Conservation (phyloP, 768 basidiomycete genomes). For the Coprinopsis marcescibilis region DNA sequence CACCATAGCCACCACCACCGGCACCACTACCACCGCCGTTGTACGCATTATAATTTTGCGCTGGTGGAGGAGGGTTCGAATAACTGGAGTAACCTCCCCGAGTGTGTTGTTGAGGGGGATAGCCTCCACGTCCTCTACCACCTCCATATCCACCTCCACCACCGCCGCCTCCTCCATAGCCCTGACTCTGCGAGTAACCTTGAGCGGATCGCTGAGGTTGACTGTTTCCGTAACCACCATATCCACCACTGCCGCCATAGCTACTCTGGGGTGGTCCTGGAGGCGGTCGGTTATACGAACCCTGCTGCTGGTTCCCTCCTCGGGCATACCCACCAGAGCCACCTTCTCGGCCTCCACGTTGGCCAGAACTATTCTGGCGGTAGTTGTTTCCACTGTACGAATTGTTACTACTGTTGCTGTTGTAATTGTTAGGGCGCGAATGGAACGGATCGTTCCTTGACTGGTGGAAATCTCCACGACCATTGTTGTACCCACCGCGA, state of each 20-base stretch:
- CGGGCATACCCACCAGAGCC: conserved; percentile 13
- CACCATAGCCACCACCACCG: too few relatives aligned
- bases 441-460: conserved; percentile 44
- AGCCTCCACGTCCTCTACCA: background rate
- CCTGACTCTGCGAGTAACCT: too few relatives aligned
- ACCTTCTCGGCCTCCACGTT: conserved; percentile 21
- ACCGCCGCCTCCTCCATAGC: background rate
- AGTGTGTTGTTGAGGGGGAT: background rate
- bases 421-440: conserved; percentile 34
- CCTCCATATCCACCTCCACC: background rate
- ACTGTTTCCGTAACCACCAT: conserved; percentile 28
- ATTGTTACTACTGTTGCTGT: conserved; percentile 28
- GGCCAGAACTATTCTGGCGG: conserved; percentile 15
- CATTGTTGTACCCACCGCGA: conserved; percentile 30
- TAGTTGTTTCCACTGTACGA: conserved; percentile 9
- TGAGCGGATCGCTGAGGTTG: too few relatives aligned
- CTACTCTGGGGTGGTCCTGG: conserved; percentile 17
- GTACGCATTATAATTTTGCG: background rate
- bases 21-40: background rate
- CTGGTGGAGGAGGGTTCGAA: conserved; percentile 20
- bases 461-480: conserved; percentile 33
- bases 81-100: background rate
- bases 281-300: conserved; percentile 9
- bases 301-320: conserved; percentile 13
- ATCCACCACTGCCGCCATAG: conserved; percentile 23